These are phyloP conservation scores for Aeschynomene evenia DNA, from an alignment of 306 rosid genomes.

Conservation along the genomic window DNA sequence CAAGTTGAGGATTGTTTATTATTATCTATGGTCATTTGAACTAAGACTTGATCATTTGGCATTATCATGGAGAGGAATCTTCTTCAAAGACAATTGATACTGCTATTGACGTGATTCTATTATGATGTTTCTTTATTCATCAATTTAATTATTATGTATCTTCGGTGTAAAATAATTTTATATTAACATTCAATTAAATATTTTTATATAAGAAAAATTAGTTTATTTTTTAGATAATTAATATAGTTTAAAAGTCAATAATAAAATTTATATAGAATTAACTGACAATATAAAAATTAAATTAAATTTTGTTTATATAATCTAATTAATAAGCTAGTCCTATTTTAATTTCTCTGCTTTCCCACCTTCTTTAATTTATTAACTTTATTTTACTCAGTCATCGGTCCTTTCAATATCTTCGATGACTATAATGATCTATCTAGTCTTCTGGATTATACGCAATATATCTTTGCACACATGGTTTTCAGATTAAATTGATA, in stretches of 20 bases:
- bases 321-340: no score
- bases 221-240: no score
- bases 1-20: conserved; percentile 38
- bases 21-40: conserved; percentile 13
- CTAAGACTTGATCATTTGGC: conserved; percentile 49
- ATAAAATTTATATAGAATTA: no score
- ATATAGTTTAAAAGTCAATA: no score
- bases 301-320: no score
- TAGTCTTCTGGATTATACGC: neutral
- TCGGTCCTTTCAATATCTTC: conserved; percentile 26
- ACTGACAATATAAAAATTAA: no score
- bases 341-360: neutral
- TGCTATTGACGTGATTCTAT: conserved; percentile 7
- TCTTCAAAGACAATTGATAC: conserved; percentile 30
- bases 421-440: conserved; percentile 6
- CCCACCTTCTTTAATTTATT: no score
- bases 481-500: conserved; percentile 29
- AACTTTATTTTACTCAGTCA: conserved; percentile 2
- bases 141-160: no score
- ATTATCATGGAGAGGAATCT: conserved; percentile 51
- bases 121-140: neutral
- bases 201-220: no score
- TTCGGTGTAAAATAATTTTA: no score
- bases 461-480: no score
- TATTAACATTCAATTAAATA: no score